These are phyloP conservation scores for Nidularia pulvinata DNA, from an alignment of 768 basidiomycete species.

Conservation along the genomic window DNA sequence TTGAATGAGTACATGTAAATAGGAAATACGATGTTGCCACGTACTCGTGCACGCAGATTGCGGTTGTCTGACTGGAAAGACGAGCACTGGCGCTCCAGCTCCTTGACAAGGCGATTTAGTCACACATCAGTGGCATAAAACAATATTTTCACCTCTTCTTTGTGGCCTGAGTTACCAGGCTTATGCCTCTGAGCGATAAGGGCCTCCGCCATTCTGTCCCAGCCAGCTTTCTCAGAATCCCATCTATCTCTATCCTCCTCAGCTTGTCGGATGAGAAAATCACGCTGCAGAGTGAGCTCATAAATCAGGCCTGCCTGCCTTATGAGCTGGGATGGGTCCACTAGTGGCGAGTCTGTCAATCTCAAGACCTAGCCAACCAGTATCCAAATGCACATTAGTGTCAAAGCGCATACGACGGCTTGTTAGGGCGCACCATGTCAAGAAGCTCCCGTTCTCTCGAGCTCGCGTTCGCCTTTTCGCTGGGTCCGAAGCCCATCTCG, in stretches of 20 bases:
- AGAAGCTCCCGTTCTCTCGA: conserved; percentile 49
- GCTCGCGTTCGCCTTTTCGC: conserved; percentile 17
- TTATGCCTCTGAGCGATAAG: conserved; percentile 50
- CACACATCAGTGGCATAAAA: conserved; percentile 2
- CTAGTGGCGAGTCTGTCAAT: conserved; percentile 35
- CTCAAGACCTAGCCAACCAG: conserved; percentile 47
- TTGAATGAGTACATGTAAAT: neutral
- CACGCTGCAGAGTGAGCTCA: conserved; percentile 53
- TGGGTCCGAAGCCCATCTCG: conserved; percentile 35
- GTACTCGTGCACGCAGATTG: conserved; percentile 58
- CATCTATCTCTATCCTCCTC: conserved; percentile 62
- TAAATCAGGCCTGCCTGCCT: conserved; percentile 66
- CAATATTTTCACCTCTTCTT: conserved; percentile 42
- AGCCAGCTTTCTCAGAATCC: conserved; percentile 62
- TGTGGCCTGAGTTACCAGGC: conserved; percentile 22
- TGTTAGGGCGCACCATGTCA: conserved; percentile 47
- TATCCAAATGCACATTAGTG: too few relatives aligned
- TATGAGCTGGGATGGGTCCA: conserved; percentile 43
- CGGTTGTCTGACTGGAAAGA: conserved; percentile 62
- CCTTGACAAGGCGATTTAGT: conserved; percentile 36
- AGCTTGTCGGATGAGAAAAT: conserved; percentile 49
- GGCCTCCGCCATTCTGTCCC: conserved; percentile 69
- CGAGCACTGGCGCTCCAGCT: conserved; percentile 49
- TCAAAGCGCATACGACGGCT: too few relatives aligned
- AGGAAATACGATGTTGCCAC: conserved; percentile 7